A percentile compares a stretch with the other conserved stretches of the same genome.
Conservation (phyloP, 1,284 basidiomycete genomes). For the Xerocomus nothofagi region DNA sequence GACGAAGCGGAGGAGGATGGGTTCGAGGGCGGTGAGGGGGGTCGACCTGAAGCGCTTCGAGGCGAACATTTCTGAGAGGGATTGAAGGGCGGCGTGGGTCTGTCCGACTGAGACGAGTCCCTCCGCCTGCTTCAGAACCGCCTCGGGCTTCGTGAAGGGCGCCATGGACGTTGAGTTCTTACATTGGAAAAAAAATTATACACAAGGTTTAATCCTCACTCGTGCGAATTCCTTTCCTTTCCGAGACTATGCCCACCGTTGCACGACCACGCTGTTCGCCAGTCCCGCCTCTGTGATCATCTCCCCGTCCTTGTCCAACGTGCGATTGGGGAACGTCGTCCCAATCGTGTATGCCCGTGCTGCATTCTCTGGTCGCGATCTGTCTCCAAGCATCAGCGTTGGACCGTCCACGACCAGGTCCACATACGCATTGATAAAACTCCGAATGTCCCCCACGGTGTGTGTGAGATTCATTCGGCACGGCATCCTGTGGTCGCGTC, state of each 20-base stretch:
- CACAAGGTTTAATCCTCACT: background rate
- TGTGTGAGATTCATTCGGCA: conserved; percentile 90
- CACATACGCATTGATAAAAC: conserved; percentile 88
- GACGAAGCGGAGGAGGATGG: conserved; percentile 92
- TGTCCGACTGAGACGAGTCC: conserved; percentile 91
- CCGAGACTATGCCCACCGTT: conserved; percentile 62
- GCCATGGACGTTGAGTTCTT: conserved; percentile 58
- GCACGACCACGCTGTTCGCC: conserved; percentile 83
- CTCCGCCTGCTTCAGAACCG: conserved; percentile 89
- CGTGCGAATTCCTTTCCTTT: conserved; percentile 25
- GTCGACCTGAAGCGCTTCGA: conserved; percentile 95
- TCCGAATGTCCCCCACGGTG: conserved; percentile 84
- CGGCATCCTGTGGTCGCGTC: conserved; percentile 66
- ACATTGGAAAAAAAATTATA: background rate
- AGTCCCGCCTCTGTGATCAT: conserved; percentile 79
- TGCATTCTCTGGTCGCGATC: conserved; percentile 72
- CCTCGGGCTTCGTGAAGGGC: conserved; percentile 89
- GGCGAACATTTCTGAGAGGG: conserved; percentile 88
- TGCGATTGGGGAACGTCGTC: conserved; percentile 85
- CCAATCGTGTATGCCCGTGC: conserved; percentile 71
- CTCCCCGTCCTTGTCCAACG: conserved; percentile 63
- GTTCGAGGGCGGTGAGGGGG: conserved; percentile 87
- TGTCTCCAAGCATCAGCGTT: conserved; percentile 33
- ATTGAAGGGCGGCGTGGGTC: conserved; percentile 84
- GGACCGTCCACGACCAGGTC: background rate